Evolutionary conservation across 495 filamentous ascomycete genomes (phyloP).

Genomic region (Penicillium ochrochloron): DNA sequence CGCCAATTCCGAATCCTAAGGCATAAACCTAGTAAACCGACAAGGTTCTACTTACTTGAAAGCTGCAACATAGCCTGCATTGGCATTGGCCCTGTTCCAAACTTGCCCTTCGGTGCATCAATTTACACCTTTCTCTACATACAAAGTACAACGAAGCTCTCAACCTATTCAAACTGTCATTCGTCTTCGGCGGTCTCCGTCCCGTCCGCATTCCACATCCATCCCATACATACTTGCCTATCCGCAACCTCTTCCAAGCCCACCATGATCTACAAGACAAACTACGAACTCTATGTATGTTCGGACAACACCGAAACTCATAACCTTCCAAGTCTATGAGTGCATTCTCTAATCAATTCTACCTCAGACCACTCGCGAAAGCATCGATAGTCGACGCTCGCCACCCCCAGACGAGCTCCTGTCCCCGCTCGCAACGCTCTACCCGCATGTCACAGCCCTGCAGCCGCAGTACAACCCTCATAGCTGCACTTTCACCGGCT

Average conservation of each 20-base stretch:
- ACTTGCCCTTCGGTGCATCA: constrained; percentile 3
- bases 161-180: not conserved
- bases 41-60: not conserved
- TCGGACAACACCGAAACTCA: constrained; percentile 1
- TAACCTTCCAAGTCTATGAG: constrained; percentile 1
- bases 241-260: not conserved
- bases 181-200: constrained; percentile 10
- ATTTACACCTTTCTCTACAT: not conserved
- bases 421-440: constrained; percentile 44
- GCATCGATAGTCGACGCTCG: constrained; percentile 34
- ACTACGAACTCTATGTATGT: constrained; percentile 51
- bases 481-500: constrained; percentile 45
- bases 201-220: constrained; percentile 2
- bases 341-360: constrained; percentile 17
- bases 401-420: constrained; percentile 42
- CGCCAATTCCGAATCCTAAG: not conserved
- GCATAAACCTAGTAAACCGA: not conserved
- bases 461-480: constrained; percentile 44
- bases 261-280: constrained; percentile 50
- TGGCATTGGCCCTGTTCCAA: constrained; percentile 4
- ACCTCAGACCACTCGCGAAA: constrained; percentile 23
- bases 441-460: constrained; percentile 47
- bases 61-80: not conserved
- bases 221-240: not conserved
- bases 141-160: not conserved